Base-by-base conservation (phyloP, 495 filamentous ascomycete species). In the Neurospora hispaniola region DNA sequence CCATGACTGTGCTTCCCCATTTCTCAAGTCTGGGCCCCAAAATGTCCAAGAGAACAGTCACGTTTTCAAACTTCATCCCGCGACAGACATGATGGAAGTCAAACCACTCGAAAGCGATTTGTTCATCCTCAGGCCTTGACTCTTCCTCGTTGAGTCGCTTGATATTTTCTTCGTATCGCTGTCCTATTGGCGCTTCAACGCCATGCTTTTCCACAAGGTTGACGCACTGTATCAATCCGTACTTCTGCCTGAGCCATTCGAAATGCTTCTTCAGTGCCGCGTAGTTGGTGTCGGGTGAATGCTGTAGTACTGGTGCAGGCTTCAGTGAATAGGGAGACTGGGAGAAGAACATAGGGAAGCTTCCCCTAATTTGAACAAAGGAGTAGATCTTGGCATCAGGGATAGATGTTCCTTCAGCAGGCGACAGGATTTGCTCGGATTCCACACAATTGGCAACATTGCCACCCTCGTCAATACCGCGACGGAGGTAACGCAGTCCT, bases 21-120 rank as follows among this genome's bases (percentile, higher is more conserved):
- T 85, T 80, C 71, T 89, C 89, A 18, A 97, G 80, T 10, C 85
- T 89, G 18, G 83, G 78, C 8, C 84, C 86, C n/a, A 98, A 79
- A 3, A 83, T 88, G 42, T 94, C 86, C 69, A 98, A 84, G 2
- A 98, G 86, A 12, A 90, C 80, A 69, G 88, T 90, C 6, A 98
- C 94, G 69, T 97, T 97, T 79, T 98, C 94, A 77, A 98, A 98
- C 73, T 93, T 95, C 96, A 98, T 98, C 0, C 95, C 95, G 4
- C 93, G 90, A 77, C 95, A 98, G 38, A 90, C 90, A 23, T 87
- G 85, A 77, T 98, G 95, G 78, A 98, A 98, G 76, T 98, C 96
- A 73, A 98, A 98, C 96, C 96, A 98, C 79, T 94, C 93, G 76
- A 96, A 94, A 2, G 77, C 71, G 9, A 96, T 80, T 43, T 83